Evolutionary conservation across 495 filamentous ascomycete species (phyloP).

Genomic region (Articulospora tetracladia): DNA sequence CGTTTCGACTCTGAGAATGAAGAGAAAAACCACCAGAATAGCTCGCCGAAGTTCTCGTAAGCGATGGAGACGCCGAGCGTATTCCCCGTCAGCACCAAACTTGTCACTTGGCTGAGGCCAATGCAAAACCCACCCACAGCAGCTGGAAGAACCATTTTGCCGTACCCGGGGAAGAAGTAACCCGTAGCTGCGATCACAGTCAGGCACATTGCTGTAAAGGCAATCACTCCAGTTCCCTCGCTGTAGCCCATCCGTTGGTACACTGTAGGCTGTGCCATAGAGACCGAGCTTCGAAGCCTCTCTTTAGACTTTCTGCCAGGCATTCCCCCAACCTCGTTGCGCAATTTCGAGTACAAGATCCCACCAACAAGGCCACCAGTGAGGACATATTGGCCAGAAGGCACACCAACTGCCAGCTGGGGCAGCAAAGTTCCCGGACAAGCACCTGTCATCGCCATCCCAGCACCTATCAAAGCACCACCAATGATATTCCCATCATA

Average conservation of each 20-base stretch:
- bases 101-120: constrained; percentile 42
- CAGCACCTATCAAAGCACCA: constrained; percentile 46
- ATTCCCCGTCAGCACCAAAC: constrained; percentile 34
- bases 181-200: neutral
- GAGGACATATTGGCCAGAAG: constrained; percentile 38
- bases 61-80: constrained; percentile 48
- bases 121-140: constrained; percentile 45
- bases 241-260: constrained; percentile 31
- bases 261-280: constrained; percentile 22
- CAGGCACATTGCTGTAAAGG: constrained; percentile 5
- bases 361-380: constrained; percentile 41
- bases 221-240: neutral
- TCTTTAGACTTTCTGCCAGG: too few relatives aligned
- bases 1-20: neutral
- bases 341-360: constrained; percentile 22
- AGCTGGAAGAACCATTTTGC: constrained; percentile 24
- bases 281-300: neutral
- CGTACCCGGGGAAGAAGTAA: neutral
- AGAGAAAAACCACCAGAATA: constrained; percentile 33
- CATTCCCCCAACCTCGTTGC: neutral
- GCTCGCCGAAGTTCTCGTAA: constrained; percentile 48
- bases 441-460: constrained; percentile 51
- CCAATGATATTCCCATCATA: constrained; percentile 56
- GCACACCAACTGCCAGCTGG: constrained; percentile 45
- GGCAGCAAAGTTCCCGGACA: constrained; percentile 52